Conservation (phyloP, 352 stramenopile genomes). For the Pythium folliculosum region DNA sequence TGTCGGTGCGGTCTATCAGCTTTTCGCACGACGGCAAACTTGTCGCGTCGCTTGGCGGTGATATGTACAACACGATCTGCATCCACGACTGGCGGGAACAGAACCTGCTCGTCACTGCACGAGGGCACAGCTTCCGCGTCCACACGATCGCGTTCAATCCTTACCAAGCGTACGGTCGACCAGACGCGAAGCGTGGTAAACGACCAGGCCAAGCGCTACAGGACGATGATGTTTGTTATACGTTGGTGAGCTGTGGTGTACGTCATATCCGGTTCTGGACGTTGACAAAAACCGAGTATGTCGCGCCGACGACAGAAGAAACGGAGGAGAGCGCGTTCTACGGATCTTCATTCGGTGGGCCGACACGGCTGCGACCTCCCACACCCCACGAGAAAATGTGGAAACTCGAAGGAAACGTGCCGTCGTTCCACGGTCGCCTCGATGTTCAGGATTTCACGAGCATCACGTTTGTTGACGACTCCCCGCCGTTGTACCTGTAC, state of each 20-base stretch:
- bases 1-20: constrained; percentile 60
- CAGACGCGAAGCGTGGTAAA: constrained; percentile 50
- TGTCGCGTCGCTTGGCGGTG: constrained; percentile 59
- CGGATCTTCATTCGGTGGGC: constrained; percentile 59
- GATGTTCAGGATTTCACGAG: constrained; percentile 75
- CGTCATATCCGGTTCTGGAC: constrained; percentile 80
- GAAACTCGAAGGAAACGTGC: constrained; percentile 75
- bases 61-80: constrained; percentile 82
- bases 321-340: constrained; percentile 64
- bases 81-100: constrained; percentile 74
- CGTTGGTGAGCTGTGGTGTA: constrained; percentile 69
- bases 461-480: constrained; percentile 71
- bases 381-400: constrained; percentile 65
- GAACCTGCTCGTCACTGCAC: constrained; percentile 50
- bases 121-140: constrained; percentile 69
- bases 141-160: constrained; percentile 70
- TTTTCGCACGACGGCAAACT: constrained; percentile 77
- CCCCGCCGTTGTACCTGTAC: constrained; percentile 56
- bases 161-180: constrained; percentile 64
- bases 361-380: constrained; percentile 44
- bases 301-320: constrained; percentile 40
- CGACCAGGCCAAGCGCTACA: constrained; percentile 62
- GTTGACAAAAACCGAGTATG: constrained; percentile 58
- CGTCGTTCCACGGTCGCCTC: constrained; percentile 64
- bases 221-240: constrained; percentile 73